Evolutionary conservation across 257 asterid species (phyloP), one percentile per base, ranked within the genome.

Genomic region (Capsicum baccatum): DNA sequence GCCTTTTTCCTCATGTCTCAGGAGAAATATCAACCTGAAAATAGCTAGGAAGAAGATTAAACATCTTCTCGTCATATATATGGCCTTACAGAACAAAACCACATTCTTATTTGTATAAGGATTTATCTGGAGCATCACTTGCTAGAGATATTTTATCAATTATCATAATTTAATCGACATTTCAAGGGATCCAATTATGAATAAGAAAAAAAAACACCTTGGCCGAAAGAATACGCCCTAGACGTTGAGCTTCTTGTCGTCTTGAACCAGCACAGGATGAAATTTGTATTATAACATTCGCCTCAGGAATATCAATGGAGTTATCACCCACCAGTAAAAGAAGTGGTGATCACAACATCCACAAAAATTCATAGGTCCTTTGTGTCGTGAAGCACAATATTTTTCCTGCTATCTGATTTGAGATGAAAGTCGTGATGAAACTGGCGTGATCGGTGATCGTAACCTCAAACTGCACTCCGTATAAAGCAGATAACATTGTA

Each of bases 211-310:
- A 26, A 19, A 54, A 42, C 39, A 94, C 99, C 98, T 97, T 97
- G 55, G 98, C 99, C 97, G 98, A 95, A 85, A 97, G 98, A 94
- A 97, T 97, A 94, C 98, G 98, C 68, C 99, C 99, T 85, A 97
- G 98, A 62, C 99, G 96, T 85, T 97, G 99, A 82, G 98, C 98
- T 88, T 97, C 99, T 89, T 97, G 98, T 85, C 99, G 97, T 90
- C 99, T 94, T 74, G 99, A 97, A 92, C 99, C 99, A 90, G 98
- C 99, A 87, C 95, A 98, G 56, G 99, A 95, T 16, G 98, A 97
- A 85, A 97, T 97, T 87, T 97, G 98, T 85, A 97, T 97, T 10
- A 97, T 97, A 84, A 97, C 98, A 88, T 95, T 97, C 63, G 98
- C 99, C 91, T 97, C 99, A 0, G 98, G 98, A 90, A 97, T 97